These are phyloP conservation scores for Salix purpurea DNA, from an alignment of 345 rosid genomes.

Conservation along the genomic window DNA sequence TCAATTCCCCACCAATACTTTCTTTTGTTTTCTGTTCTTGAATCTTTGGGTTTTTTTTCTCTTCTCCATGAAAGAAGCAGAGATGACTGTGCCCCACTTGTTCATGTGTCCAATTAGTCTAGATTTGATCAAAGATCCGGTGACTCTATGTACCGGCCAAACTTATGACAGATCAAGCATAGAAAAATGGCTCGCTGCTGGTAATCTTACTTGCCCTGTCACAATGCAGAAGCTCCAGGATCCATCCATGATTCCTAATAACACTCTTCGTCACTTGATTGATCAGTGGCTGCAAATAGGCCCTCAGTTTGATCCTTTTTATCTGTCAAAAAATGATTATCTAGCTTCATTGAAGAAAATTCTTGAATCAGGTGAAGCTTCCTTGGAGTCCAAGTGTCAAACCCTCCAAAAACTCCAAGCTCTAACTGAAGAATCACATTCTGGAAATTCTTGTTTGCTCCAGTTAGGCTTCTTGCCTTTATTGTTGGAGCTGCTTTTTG, in stretches of 20 bases:
- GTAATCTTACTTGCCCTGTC: slow-evolving; percentile 64
- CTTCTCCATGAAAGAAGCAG: slow-evolving; percentile 24
- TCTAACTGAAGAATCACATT: slow-evolving; percentile 27
- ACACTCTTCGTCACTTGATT: slow-evolving; percentile 58
- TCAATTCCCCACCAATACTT: neutral
- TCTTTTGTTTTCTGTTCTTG: neutral
- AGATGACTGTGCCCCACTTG: slow-evolving; percentile 44
- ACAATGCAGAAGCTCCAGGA: slow-evolving; percentile 72
- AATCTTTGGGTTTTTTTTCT: neutral
- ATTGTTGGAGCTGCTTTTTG: slow-evolving; percentile 35
- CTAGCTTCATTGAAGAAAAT: slow-evolving; percentile 30
- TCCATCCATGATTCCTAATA: slow-evolving; percentile 54
- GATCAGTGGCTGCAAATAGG: slow-evolving; percentile 45
- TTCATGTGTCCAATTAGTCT: slow-evolving; percentile 69
- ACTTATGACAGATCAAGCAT: slow-evolving; percentile 68
- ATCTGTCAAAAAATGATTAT: slow-evolving; percentile 17
- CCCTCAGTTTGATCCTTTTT: slow-evolving; percentile 22
- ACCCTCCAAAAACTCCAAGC: slow-evolving; percentile 24
- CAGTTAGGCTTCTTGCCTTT: slow-evolving; percentile 46
- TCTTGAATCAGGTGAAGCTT: slow-evolving; percentile 35
- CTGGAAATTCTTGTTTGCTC: slow-evolving; percentile 21
- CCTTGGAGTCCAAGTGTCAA: slow-evolving; percentile 27
- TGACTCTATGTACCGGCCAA: slow-evolving; percentile 65
- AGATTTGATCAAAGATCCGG: slow-evolving; percentile 63
- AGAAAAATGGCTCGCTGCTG: slow-evolving; percentile 55